phyloP scores from a whole-genome alignment of 2,329 filamentous ascomycete species.

The Colletotrichum eremochloae region DNA sequence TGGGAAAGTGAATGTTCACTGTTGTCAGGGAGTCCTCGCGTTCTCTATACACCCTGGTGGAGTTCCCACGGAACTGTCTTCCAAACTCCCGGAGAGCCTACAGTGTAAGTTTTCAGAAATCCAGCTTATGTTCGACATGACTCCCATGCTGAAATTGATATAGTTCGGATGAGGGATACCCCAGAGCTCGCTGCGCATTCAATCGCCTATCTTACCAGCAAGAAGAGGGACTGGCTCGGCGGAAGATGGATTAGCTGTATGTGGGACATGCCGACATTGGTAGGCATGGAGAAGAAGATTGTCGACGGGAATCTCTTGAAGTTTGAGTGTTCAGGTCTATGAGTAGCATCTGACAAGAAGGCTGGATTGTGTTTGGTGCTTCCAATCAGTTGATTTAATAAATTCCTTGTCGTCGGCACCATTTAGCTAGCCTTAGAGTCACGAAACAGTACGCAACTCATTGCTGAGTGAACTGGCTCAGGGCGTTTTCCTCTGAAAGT shows the following conservation, averaged over 20 bases:
- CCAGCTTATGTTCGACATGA: accelerated
- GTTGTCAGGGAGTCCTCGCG: slow-evolving; percentile 54
- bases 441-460: not conserved
- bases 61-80: slow-evolving; percentile 52
- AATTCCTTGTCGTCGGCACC: not conserved
- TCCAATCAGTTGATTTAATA: not conserved
- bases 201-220: slow-evolving; percentile 33
- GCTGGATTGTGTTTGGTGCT: not conserved
- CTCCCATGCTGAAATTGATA: not conserved
- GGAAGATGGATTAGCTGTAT: slow-evolving; percentile 42
- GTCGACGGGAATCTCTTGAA: slow-evolving; percentile 34
- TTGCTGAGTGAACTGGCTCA: not conserved
- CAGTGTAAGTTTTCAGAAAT: slow-evolving; percentile 16
- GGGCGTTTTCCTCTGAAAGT: too few species aligned
- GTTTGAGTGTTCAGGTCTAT: slow-evolving; percentile 39
- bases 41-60: slow-evolving; percentile 57
- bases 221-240: slow-evolving; percentile 37
- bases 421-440: not conserved
- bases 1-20: not conserved
- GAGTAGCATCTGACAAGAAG: not conserved
- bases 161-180: slow-evolving; percentile 42
- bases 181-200: slow-evolving; percentile 40
- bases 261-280: slow-evolving; percentile 40
- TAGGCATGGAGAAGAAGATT: slow-evolving; percentile 30
- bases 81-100: slow-evolving; percentile 37